Evolutionary conservation across 768 basidiomycete genomes (phyloP).

Genomic region (Hygrocybe coccinea): DNA sequence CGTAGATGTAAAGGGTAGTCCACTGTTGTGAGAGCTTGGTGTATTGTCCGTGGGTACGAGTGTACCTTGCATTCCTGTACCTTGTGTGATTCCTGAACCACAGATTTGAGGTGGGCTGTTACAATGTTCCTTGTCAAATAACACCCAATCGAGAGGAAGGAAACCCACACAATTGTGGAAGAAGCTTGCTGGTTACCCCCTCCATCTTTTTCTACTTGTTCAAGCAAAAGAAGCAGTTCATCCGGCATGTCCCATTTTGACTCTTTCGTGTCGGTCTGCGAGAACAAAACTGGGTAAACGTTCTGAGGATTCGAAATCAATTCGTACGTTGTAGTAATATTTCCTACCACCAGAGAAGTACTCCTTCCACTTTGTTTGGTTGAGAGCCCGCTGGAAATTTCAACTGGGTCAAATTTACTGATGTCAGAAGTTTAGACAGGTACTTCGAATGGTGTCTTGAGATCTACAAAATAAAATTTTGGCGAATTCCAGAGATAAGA

Average conservation of each 20-base stretch:
- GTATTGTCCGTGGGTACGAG: slow-evolving; percentile 44
- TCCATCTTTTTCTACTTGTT: slow-evolving; percentile 78
- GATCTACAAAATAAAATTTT: slow-evolving; percentile 41
- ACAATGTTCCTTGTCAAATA: slow-evolving; percentile 1
- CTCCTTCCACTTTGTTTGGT: slow-evolving; percentile 91
- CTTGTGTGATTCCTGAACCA: slow-evolving; percentile 42
- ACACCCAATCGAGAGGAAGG: not conserved
- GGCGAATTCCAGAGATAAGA: not conserved
- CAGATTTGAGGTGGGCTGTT: slow-evolving; percentile 28
- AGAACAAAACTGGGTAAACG: slow-evolving; percentile 5
- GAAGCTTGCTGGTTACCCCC: slow-evolving; percentile 37
- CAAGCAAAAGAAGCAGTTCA: slow-evolving; percentile 78
- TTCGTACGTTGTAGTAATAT: slow-evolving; percentile 84
- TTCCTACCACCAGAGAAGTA: slow-evolving; percentile 90
- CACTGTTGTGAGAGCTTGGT: slow-evolving; percentile 49
- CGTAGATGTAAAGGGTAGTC: slow-evolving; percentile 54
- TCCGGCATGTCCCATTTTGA: slow-evolving; percentile 99
- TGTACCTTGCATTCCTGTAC: slow-evolving; percentile 49
- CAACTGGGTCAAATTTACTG: slow-evolving; percentile 12
- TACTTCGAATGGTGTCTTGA: slow-evolving; percentile 92
- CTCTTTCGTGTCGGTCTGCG: slow-evolving; percentile 78
- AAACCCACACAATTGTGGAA: slow-evolving; percentile 28
- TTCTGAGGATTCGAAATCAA: not conserved
- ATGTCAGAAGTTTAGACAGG: slow-evolving; percentile 14
- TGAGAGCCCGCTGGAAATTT: slow-evolving; percentile 66